These are phyloP conservation scores for Trichoderma asperelloides DNA, from an alignment of 495 filamentous ascomycete species.

Conservation along the genomic window DNA sequence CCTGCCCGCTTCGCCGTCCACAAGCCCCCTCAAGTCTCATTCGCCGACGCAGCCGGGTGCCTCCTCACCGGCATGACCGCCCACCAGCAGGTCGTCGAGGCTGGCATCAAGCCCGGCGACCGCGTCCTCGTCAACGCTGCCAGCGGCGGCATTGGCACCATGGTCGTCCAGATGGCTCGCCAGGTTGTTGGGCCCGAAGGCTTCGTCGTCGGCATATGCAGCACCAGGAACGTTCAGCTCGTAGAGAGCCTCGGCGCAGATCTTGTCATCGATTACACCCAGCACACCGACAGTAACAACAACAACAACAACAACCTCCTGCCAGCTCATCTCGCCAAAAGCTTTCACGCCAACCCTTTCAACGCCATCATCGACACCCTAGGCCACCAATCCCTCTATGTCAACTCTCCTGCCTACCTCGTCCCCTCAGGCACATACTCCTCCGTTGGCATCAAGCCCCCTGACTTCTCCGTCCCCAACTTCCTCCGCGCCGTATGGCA, in stretches of 20 bases:
- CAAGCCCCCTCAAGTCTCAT: slow-evolving; percentile 15
- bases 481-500: slow-evolving; percentile 17
- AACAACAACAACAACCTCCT: slow-evolving; percentile 8
- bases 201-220: slow-evolving; percentile 30
- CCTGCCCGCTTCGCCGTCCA: slow-evolving; percentile 18
- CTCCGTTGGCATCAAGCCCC: slow-evolving; percentile 21
- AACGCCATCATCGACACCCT: slow-evolving; percentile 26
- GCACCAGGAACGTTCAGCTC: slow-evolving; percentile 21
- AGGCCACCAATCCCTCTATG: slow-evolving; percentile 27
- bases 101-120: slow-evolving; percentile 18
- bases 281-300: slow-evolving; percentile 9
- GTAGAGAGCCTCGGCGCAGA: slow-evolving; percentile 28
- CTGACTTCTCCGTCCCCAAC: slow-evolving; percentile 15
- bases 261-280: slow-evolving; percentile 27
- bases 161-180: slow-evolving; percentile 30
- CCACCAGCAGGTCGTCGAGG: slow-evolving; percentile 17
- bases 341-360: slow-evolving; percentile 19
- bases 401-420: slow-evolving; percentile 21
- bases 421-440: slow-evolving; percentile 23
- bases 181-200: slow-evolving; percentile 23
- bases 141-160: slow-evolving; percentile 31
- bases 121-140: slow-evolving; percentile 31
- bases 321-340: slow-evolving; percentile 15
- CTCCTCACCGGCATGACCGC: slow-evolving; percentile 27
- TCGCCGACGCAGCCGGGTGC: slow-evolving; percentile 26